Conservation (phyloP, 768 basidiomycete species). For the Macrolepiota albuminosa region DNA sequence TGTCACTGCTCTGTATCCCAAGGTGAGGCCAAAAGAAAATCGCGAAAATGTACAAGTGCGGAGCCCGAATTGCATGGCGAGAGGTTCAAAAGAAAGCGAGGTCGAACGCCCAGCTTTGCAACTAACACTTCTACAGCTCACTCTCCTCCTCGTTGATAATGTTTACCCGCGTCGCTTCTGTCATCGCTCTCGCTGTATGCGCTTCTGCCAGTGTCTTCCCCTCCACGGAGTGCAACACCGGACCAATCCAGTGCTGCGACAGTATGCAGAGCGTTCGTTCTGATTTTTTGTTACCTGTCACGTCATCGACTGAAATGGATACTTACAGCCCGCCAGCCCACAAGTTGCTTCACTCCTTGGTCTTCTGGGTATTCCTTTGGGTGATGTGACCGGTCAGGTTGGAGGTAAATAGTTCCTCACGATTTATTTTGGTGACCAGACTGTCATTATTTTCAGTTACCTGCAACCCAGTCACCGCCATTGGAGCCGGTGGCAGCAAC, state of each 20-base stretch:
- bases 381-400: slow-evolving; percentile 5
- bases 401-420: slow-evolving; percentile 8
- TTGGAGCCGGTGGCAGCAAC: slow-evolving; percentile 11
- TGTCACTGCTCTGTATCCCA: neutral
- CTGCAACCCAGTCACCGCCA: slow-evolving; percentile 8
- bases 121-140: neutral
- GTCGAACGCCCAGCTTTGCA: neutral
- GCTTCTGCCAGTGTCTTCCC: slow-evolving; percentile 12
- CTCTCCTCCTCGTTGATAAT: slow-evolving; percentile 1
- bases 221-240: slow-evolving; percentile 13
- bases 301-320: neutral
- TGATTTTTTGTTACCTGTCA: neutral
- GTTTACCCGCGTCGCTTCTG: slow-evolving; percentile 10
- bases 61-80: neutral
- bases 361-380: slow-evolving; percentile 5
- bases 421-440: neutral
- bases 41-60: neutral
- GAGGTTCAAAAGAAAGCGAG: neutral
- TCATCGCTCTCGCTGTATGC: slow-evolving; percentile 6
- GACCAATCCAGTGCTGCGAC: slow-evolving; percentile 17
- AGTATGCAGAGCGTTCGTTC: slow-evolving; percentile 4
- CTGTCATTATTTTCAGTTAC: slow-evolving; percentile 4
- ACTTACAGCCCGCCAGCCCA: neutral
- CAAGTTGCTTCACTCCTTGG: neutral
- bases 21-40: neutral